Base-by-base conservation (phyloP, 805 yeast genomes). In the Sugiyamaella valdiviana region DNA sequence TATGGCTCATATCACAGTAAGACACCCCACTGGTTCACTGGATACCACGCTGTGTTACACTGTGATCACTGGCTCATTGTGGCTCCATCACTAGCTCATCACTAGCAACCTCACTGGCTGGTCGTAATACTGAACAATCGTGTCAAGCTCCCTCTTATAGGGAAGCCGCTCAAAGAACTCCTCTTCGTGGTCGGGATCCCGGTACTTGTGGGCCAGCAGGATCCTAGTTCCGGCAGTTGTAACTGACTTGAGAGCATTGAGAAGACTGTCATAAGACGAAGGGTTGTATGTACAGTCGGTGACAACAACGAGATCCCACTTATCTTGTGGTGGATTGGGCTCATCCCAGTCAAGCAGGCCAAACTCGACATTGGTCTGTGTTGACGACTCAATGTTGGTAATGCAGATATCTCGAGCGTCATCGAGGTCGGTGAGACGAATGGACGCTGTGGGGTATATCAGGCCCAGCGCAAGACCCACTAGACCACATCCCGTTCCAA, bases 211-310 rank as follows among this genome's bases (percentile, higher is more conserved):
- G 3, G 64, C 66, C 16, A 66, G 46, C 2, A 67, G 45, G 4
- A 65, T 44, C 17, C 26, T 48, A 2, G 66, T 58, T 6, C 48
- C 24, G 14, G 17, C 37, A 2, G 40, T 7, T 3, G 51, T 26
- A 22, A 52, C 54, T 20, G 47, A 36, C 16, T 40, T 44, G 19
- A 72, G 49, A 2, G 65, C 69, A 3, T 52, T 57, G 15, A 70
- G 52, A 39, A 72, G 50, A 0, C 63, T 56, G 36, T 65, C 69
- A 49, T 68, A 71, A 53, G 69, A 68, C 21, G 63, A 55, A 1
- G 72, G 68, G 49, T 72, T 72, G 48, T 72, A 72, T 0, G 74
- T 70, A 44, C 76, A 72, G 51, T 72, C 76, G 2, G 75, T 67
- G 1, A 61, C 60, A 1, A 72, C 51, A 7, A 72, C 65, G 16